phyloP scores from a whole-genome alignment of 2,329 filamentous ascomycete genomes.

The Pseudonectria foliicola region DNA sequence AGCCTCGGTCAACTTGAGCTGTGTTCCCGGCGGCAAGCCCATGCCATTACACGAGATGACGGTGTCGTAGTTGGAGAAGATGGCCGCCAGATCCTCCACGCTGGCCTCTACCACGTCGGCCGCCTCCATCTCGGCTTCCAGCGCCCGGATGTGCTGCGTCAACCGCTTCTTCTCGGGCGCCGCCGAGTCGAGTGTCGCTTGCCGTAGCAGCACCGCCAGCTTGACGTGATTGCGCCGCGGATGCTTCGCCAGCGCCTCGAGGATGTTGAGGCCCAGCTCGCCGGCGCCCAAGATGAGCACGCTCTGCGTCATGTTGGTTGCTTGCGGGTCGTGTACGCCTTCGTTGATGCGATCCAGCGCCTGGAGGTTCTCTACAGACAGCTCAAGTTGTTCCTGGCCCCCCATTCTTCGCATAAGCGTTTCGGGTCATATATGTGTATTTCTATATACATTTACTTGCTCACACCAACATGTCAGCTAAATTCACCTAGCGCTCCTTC shows the following conservation, averaged over 20 bases:
- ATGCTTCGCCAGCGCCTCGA: constrained; percentile 43
- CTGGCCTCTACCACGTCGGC: constrained; percentile 37
- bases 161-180: constrained; percentile 30
- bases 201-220: constrained; percentile 49
- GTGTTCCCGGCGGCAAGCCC: constrained; percentile 44
- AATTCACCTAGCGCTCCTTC: too few relatives aligned
- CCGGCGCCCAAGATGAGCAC: constrained; percentile 60
- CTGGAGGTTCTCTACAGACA: constrained; percentile 19
- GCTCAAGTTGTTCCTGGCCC: constrained; percentile 14
- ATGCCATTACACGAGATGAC: constrained; percentile 59
- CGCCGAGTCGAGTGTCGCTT: constrained; percentile 34
- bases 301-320: constrained; percentile 17
- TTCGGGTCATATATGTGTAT: neutral
- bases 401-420: constrained; percentile 7
- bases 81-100: constrained; percentile 28
- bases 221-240: constrained; percentile 28
- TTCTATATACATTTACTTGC: too few relatives aligned
- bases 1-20: constrained; percentile 51
- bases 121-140: constrained; percentile 34
- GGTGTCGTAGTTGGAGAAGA: constrained; percentile 41
- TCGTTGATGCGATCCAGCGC: constrained; percentile 20
- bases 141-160: constrained; percentile 26
- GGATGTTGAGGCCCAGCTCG: constrained; percentile 53
- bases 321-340: constrained; percentile 14
- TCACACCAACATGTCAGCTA: too few relatives aligned